phyloP scores from a whole-genome alignment of 1,284 basidiomycete genomes.

The Afroboletus lepidellus region DNA sequence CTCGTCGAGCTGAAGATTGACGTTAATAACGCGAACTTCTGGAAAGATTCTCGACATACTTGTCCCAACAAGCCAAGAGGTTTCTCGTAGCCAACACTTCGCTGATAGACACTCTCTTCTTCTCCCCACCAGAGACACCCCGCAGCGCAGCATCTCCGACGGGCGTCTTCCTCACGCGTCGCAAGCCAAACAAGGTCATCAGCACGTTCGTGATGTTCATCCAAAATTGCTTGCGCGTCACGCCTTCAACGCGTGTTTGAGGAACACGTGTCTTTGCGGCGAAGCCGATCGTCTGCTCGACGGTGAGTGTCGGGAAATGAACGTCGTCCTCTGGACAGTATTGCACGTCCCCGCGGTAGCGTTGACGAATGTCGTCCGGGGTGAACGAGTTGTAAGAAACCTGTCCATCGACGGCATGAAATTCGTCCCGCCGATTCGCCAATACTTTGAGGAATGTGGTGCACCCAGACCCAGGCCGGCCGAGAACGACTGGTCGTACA shows the following conservation, averaged over 20 bases:
- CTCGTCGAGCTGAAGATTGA: no score
- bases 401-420: constrained; percentile 57
- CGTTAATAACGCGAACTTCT: no score
- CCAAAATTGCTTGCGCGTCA: constrained; percentile 49
- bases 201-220: constrained; percentile 51
- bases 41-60: constrained; percentile 25
- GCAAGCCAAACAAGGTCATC: constrained; percentile 70
- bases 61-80: constrained; percentile 55
- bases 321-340: constrained; percentile 74
- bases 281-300: constrained; percentile 64
- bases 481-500: constrained; percentile 50
- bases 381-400: constrained; percentile 68
- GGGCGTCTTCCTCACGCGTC: constrained; percentile 55
- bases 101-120: constrained; percentile 67
- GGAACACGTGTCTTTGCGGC: constrained; percentile 63
- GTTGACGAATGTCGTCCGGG: constrained; percentile 48
- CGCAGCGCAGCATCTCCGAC: constrained; percentile 77
- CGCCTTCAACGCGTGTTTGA: constrained; percentile 41
- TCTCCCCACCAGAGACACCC: constrained; percentile 81
- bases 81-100: constrained; percentile 48
- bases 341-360: constrained; percentile 65
- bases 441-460: constrained; percentile 71
- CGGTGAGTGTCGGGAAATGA: constrained; percentile 75
- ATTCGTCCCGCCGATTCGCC: constrained; percentile 66
- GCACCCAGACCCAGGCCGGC: constrained; percentile 71